A percentile compares a stretch with the other conserved stretches of the same genome.
These are phyloP conservation scores for Cladobotryum mycophilum DNA, from an alignment of 2,329 filamentous ascomycete species.

Conservation along the genomic window DNA sequence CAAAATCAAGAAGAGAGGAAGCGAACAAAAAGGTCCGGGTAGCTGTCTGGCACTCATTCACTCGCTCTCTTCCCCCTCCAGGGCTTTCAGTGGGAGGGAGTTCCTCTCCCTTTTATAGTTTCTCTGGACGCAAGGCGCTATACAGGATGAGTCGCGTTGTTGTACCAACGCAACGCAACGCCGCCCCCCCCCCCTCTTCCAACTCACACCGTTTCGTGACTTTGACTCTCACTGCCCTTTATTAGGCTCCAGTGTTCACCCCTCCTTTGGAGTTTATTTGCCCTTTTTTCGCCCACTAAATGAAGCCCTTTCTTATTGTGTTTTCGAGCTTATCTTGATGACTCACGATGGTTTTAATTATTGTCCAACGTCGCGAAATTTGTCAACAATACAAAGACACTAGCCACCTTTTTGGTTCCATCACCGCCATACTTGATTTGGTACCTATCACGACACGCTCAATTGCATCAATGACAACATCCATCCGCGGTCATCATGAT, in stretches of 20 bases:
- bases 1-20: background rate
- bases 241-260: constrained; percentile 5
- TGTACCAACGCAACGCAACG: background rate
- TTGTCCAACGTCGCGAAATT: background rate
- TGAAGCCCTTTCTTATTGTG: constrained; percentile 6
- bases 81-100: background rate
- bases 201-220: constrained; percentile 4
- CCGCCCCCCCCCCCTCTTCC: background rate
- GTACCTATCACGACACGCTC: background rate
- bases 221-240: constrained; percentile 6
- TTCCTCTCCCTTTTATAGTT: constrained; percentile 12
- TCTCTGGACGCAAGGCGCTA: background rate
- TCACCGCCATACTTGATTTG: too few species aligned
- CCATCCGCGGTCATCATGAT: background rate
- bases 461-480: background rate
- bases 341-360: constrained; percentile 8
- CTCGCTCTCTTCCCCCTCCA: background rate
- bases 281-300: constrained; percentile 4
- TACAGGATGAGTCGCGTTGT: background rate
- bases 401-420: too few species aligned
- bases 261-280: constrained; percentile 3
- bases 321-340: constrained; percentile 5
- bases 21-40: background rate
- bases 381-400: background rate
- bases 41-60: background rate